A percentile compares a stretch with the other conserved stretches of the same genome.
phyloP scores from a whole-genome alignment of 108 stramenopile species.

The Bacterosira constricta region DNA sequence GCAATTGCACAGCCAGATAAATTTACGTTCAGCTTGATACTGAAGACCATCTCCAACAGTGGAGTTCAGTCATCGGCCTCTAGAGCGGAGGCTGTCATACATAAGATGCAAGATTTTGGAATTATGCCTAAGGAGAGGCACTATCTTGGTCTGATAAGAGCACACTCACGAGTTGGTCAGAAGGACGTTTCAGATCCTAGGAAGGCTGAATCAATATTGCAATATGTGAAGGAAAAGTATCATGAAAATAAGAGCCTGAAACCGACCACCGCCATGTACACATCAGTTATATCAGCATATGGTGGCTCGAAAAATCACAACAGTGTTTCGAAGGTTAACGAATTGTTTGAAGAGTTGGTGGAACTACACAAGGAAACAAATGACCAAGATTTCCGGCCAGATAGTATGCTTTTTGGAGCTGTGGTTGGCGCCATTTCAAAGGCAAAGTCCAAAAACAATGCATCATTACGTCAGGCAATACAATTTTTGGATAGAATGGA shows the following conservation, averaged over 20 bases:
- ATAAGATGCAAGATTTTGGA: constrained; percentile 24
- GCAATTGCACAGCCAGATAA: constrained; percentile 29
- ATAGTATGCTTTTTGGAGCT: constrained; percentile 34
- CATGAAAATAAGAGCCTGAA: constrained; percentile 34
- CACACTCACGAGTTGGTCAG: constrained; percentile 15
- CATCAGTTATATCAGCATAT: constrained; percentile 36
- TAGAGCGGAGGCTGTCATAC: constrained; percentile 13
- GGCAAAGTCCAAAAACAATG: constrained; percentile 11
- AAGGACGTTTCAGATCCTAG: constrained; percentile 20
- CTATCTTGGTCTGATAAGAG: constrained; percentile 33
- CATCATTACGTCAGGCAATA: constrained; percentile 9
- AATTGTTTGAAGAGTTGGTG: constrained; percentile 32
- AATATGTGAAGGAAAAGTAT: constrained; percentile 35
- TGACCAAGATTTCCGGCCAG: constrained; percentile 36
- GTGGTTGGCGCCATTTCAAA: constrained; percentile 40
- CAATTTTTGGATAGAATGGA: constrained; percentile 42
- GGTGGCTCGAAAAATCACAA: constrained; percentile 20
- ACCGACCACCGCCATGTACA: constrained; percentile 34
- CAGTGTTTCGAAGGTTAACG: constrained; percentile 23
- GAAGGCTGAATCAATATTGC: constrained; percentile 28
- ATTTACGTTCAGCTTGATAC: constrained; percentile 34
- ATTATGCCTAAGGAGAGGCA: constrained; percentile 35
- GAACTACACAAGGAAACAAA: constrained; percentile 32
- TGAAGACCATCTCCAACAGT: constrained; percentile 34
- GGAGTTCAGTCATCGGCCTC: constrained; percentile 7